phyloP scores from a whole-genome alignment of 306 rosid species.

The Lathyrus aphaca region DNA sequence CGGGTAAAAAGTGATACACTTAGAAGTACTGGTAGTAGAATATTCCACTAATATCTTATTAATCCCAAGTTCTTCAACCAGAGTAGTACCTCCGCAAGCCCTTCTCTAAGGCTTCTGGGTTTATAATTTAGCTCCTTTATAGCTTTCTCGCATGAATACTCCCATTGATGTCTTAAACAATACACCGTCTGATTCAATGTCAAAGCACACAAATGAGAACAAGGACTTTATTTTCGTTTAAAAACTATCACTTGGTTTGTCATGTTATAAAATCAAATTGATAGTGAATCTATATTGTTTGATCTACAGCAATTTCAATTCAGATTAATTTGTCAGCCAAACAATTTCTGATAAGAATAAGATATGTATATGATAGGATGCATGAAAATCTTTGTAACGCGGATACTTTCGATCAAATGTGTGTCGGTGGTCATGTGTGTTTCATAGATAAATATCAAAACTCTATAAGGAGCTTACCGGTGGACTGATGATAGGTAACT shows the following conservation, averaged over 20 bases:
- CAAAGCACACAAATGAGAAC: conserved; percentile 28
- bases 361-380: not conserved
- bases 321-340: not conserved
- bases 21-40: not conserved
- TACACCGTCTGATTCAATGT: conserved; percentile 65
- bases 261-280: too few species aligned
- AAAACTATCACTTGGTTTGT: not conserved
- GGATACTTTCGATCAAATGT: too few species aligned
- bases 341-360: not conserved
- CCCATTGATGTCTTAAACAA: conserved; percentile 78
- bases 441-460: conserved; percentile 3
- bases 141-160: conserved; percentile 59
- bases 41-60: conserved; percentile 39
- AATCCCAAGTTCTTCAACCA: conserved; percentile 69
- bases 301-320: not conserved
- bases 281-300: too few species aligned
- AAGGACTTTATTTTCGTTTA: not conserved
- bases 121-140: conserved; percentile 48
- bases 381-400: not conserved
- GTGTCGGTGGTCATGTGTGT: too few species aligned
- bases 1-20: too few species aligned
- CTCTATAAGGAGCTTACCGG: conserved; percentile 58
- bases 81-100: conserved; percentile 69
- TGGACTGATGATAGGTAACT: conserved; percentile 84
- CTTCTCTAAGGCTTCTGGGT: conserved; percentile 81